Evolutionary conservation across 106 monocot genomes (phyloP), one percentile per base, ranked within the genome.

Genomic region (Dendrobium nobile): DNA sequence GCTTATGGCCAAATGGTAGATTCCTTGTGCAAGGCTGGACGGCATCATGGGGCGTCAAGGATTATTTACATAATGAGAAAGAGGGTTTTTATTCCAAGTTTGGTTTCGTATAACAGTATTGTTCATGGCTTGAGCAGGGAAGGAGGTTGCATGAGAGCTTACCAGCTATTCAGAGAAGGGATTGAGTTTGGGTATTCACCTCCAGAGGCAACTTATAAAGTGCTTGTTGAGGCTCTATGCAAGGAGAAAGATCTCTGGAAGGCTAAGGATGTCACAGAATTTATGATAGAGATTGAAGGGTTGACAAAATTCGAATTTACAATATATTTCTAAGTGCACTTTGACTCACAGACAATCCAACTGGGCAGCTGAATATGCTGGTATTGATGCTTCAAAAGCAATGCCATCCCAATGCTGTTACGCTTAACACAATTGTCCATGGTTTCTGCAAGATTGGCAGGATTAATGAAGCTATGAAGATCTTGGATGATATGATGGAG

Each of bases 1-100:
- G 89, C 89, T 4, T 98, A 95, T 75, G 89, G 82, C 28, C 89
- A 98, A 80, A 98, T 98, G 89, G 88, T 93, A 1, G 92, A 98
- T 85, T 95, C 91, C 4, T 81, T 98, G 2, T 93, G 95, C 83
- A 80, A 84, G 43, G 64, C 78, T 2, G 87, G 88, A 28, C 88
- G 84, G 79, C 82, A 88, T 84, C 89, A 95, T 19, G 92, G 92
- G 31, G 91, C 95, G 2, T 92, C 94, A 1, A 89, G 92, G 72
- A 91, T 98, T 48, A 85, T 98, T 59, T 92, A 98, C 68, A 88
- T 91, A 47, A 94, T 98, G 97, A 89, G 80, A 70, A 92, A 87
- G 84, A 85, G 87, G 76, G 92, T 94, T 19, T 82, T 92, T 31
- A 0, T 72, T 67, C 97, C 97, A 3, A 92, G 97, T 78, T 20